Conservation (phyloP, 805 yeast species). For the Kazachstania martiniae region DNA sequence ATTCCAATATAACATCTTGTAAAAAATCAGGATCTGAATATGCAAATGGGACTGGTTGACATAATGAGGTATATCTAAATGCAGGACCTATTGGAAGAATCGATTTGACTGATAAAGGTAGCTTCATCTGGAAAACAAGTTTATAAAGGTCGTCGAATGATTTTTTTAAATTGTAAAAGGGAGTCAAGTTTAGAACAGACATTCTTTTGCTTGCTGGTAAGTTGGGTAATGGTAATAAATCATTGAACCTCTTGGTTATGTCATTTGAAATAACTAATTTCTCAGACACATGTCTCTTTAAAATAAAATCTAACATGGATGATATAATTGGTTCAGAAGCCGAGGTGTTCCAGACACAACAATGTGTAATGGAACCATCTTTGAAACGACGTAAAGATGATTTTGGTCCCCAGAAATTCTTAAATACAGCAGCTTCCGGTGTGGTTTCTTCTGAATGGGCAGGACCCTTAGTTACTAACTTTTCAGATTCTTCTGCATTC, state of each 20-base stretch:
- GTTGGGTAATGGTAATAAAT: conserved; percentile 48
- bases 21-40: conserved; percentile 64
- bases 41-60: conserved; percentile 78
- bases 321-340: conserved; percentile 51
- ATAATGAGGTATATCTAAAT: conserved; percentile 62
- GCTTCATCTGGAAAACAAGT: conserved; percentile 37
- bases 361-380: conserved; percentile 83
- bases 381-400: conserved; percentile 84
- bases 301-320: conserved; percentile 51
- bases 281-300: conserved; percentile 52
- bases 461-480: conserved; percentile 82
- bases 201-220: conserved; percentile 47
- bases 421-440: conserved; percentile 52
- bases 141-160: conserved; percentile 54
- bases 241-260: conserved; percentile 37
- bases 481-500: conserved; percentile 65
- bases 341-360: conserved; percentile 71
- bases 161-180: conserved; percentile 34
- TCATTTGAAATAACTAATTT: conserved; percentile 19
- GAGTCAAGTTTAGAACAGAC: conserved; percentile 33
- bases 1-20: conserved; percentile 72
- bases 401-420: conserved; percentile 80
- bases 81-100: conserved; percentile 66
- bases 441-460: conserved; percentile 42
- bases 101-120: conserved; percentile 66